Evolutionary conservation across 1,139 yeast genomes (phyloP), one percentile per base, ranked within the genome.

Genomic region (Tardiomyces depauwii): DNA sequence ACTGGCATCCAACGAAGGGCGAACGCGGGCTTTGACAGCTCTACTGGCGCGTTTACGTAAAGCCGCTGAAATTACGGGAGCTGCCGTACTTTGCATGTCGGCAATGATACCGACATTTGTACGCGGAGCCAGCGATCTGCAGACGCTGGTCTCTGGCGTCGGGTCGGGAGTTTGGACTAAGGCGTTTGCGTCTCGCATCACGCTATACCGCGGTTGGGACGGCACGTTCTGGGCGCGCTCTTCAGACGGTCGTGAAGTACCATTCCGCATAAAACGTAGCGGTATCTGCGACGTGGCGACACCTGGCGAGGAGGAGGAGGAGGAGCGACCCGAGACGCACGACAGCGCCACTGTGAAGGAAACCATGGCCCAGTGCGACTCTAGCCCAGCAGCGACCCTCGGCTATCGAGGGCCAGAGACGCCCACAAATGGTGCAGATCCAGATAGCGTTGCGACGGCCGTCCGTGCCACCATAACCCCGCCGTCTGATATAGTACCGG

Each of bases 151-250:
- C 13, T 48, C 55, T 5, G 49, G 49, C 2, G 44, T 53, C 27
- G 53, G 49, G 21, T 48, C 48, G 36, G 54, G 54, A 2, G 41
- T 33, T 19, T 51, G 55, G 55, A 46, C 51, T 18, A 44, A 40
- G 43, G 43, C 42, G n/a, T 18, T 45, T 19, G 44, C 42, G 18
- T 32, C 42, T 27, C 48, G 54, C 9, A 25, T 53, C 2, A 45
- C 46, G n/a, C 42, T 53, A 14, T 53, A 47, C 41, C 43, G 51
- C 27, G 54, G 51, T 44, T 42, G 45, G 36, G 16, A 30, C 10
- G 36, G 36, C 5, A 14, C 16, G 10, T 11, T 4, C 16, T 30
- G 36, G 36, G 36, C 36, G n/a, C 36, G 36, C n/a, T 4, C 36
- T 2, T 47, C 43, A 3, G 42, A 16, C 14, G 32, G 42, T 5